Base-by-base conservation (phyloP, 257 asterid genomes). In the Lycium ferocissimum region DNA sequence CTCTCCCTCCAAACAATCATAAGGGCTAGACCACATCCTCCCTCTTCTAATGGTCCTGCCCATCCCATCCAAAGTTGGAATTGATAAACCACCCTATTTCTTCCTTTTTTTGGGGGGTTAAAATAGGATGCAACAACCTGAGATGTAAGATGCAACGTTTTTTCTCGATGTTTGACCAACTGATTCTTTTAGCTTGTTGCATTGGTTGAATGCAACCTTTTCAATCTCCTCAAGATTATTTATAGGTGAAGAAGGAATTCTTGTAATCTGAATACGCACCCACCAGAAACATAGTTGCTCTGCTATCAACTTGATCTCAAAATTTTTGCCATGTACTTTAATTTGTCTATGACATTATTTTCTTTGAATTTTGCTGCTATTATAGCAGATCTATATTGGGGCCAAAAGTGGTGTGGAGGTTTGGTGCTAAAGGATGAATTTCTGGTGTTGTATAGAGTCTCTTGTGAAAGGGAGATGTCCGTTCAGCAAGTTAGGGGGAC, bases 11-110 rank as follows among this genome's bases (percentile, higher is more conserved):
- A 70, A 70, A 38, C 53, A 70, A 26, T 38, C 18, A 14, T 17
- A 38, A 70, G 78, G 38, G 78, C 78, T 70, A 38, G 78, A 38
- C 78, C 78, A 70, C 26, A 69, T 70, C 33, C 78, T 38, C 51
- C 38, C 53, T 70, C 78, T 45, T 72, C 59, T 11, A 73, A 73
- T 43, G 47, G 47, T 20, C 20, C 53, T 73, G 3, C 81, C 40
- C 61, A 45, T 73, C 58, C 65, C n/a, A 76, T 18, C 65, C 65
- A 26, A 51, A 76, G 65, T 56, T 53, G 61, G 63, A 76, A 14
- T 76, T 26, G 47, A 13, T 35, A 76, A 76, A 37, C 65, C n/a
- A 35, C 43, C 70, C 82, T 75, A 53, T 76, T 51, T 76, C 13
- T 22, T 14, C 7, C 22, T 12, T 7, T 51, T 22, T 76, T 75